Conservation (phyloP, 1,284 basidiomycete species). For the Vanrija sp. region DNA sequence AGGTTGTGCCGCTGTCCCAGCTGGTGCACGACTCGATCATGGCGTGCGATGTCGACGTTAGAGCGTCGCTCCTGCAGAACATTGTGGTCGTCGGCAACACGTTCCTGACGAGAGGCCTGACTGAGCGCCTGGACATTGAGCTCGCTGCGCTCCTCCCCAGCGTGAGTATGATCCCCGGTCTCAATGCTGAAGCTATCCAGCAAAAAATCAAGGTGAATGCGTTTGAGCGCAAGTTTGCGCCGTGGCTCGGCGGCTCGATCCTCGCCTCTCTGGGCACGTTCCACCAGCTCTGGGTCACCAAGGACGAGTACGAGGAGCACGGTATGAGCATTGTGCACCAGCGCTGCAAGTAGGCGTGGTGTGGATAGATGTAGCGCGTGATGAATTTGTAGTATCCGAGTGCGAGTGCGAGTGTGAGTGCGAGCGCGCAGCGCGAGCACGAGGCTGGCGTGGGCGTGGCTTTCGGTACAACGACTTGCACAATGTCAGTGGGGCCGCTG, state of each 20-base stretch:
- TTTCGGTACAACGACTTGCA: too few relatives aligned
- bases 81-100: slow-evolving; percentile 93
- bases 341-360: slow-evolving; percentile 17
- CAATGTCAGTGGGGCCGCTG: too few relatives aligned
- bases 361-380: neutral
- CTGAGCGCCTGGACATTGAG: slow-evolving; percentile 78
- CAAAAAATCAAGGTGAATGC: slow-evolving; percentile 74
- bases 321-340: slow-evolving; percentile 48
- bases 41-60: slow-evolving; percentile 85
- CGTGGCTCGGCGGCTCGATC: slow-evolving; percentile 91
- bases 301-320: slow-evolving; percentile 77
- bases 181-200: slow-evolving; percentile 20
- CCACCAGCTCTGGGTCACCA: slow-evolving; percentile 92
- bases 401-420: too few relatives aligned
- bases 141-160: slow-evolving; percentile 72
- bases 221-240: slow-evolving; percentile 78
- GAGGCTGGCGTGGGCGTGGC: too few relatives aligned
- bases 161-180: slow-evolving; percentile 54
- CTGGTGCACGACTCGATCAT: slow-evolving; percentile 76
- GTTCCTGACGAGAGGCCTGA: slow-evolving; percentile 77
- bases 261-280: slow-evolving; percentile 90
- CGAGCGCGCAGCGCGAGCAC: too few relatives aligned
- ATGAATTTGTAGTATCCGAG: neutral
- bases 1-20: slow-evolving; percentile 60
- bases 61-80: slow-evolving; percentile 83